phyloP scores from a whole-genome alignment of 2,329 filamentous ascomycete genomes.

The Trichoderma guizhouense region DNA sequence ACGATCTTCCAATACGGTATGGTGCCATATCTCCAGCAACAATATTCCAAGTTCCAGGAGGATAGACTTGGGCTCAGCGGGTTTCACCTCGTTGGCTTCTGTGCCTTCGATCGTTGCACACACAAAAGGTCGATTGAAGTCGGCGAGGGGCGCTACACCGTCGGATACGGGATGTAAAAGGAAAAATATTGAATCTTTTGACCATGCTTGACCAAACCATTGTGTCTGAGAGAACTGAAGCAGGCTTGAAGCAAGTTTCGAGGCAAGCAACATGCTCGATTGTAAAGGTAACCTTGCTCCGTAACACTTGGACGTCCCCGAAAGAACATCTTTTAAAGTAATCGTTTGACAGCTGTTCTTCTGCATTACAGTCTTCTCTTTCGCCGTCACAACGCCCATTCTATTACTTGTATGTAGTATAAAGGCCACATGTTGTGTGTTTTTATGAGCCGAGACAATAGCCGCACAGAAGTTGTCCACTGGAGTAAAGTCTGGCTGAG shows the following conservation, averaged over 20 bases:
- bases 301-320: background rate
- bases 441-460: background rate
- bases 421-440: background rate
- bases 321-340: background rate
- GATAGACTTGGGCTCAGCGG: background rate
- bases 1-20: background rate
- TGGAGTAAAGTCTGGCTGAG: background rate
- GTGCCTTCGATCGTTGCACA: background rate
- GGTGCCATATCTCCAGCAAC: slow-evolving; percentile 8
- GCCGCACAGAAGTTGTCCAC: background rate
- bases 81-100: background rate
- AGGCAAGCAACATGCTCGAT: slow-evolving; percentile 6
- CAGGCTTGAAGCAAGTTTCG: slow-evolving; percentile 5
- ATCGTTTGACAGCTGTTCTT: background rate
- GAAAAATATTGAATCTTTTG: slow-evolving; percentile 6
- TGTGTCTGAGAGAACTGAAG: slow-evolving; percentile 10
- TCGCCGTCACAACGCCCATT: background rate
- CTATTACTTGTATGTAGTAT: background rate
- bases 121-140: slow-evolving; percentile 8
- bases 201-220: slow-evolving; percentile 4
- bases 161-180: background rate
- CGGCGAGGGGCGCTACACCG: background rate
- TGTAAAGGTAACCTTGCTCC: background rate
- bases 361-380: background rate
- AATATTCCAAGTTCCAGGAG: slow-evolving; percentile 13